Evolutionary conservation across 2,329 filamentous ascomycete species (phyloP), one percentile per base, ranked within the genome.

Genomic region (Graphilbum fragrans): DNA sequence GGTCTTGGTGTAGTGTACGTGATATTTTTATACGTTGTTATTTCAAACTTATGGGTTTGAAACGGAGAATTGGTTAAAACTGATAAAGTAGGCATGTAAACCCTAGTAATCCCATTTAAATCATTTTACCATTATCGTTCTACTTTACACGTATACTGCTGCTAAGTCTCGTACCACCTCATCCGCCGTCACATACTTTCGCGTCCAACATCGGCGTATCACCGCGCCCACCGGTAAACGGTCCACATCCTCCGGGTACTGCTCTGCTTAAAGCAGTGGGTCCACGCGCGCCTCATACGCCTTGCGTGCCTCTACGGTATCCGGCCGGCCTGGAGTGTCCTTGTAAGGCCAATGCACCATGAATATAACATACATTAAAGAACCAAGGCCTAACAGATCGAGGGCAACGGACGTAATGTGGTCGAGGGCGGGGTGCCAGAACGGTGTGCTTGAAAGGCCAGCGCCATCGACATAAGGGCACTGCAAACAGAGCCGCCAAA

Each of bases 311-410:
- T 39, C 37, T 2, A 33, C 23, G 27, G 18, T 34, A 14, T 22
- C 37, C 12, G 37, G 37, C 27, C 37, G 17, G 29, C 37, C 37
- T 14, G 29, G 27, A 9, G 17, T 33, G 27, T 33, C 19, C 22
- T 34, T 39, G 37, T 39, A 39, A 8, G 37, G 37, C 37, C 27
- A 39, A 20, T 39, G 27, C 37, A 33, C 37, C 37, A 32, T 32
- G 29, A 39, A 39, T 19, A 39, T 39, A n/a, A 33, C 16, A 34
- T 39, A 34, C 37, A 34, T 39, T 19, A 39, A 11, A 31, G 37
- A 39, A 19, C 37, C 37, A 17, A 39, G 37, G 3, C 37, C 37
- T 16, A 39, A 39, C 23, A 39, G 17, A 16, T 39, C 37, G 23
- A 39, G 37, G 18, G 37, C 37, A 32, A 39, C 18, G 18, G 37